Evolutionary conservation across 1,284 basidiomycete species (phyloP), one percentile per base, ranked within the genome.

Genomic region (Naganishia albida): DNA sequence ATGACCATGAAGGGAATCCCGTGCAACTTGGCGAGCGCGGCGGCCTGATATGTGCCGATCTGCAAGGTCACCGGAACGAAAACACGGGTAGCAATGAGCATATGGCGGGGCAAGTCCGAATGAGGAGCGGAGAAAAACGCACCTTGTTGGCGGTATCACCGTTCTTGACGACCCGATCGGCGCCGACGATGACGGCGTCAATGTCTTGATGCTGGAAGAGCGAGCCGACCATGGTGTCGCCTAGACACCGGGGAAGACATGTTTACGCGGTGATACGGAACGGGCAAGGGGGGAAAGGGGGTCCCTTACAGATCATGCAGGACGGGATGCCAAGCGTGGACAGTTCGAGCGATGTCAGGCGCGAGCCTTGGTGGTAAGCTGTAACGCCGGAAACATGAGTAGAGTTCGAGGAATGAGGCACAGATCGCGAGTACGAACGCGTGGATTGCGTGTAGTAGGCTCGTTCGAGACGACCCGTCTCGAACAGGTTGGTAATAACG

Each of bases 131-230:
- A n/a, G n/a, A 7, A 12, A 16, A 70, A 65, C 77, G 44, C 62
- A 87, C 89, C 82, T 95, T 95, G 83, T 95, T 95, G 23, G 92
- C 92, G 0, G 93, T 94, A 78, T 95, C 93, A 2, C 93, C 93
- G 72, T 96, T 95, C 72, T 81, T 83, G 3, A 91, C 90, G 70
- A 96, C 87, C 63, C 92, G 83, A 77, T 92, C 89, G 4, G 90
- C 90, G 34, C 90, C 91, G 38, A 93, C 90, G 18, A 82, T 88
- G 55, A 95, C 87, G n/a, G 87, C 91, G 73, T 94, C 89, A 56
- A 95, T 89, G 46, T 85, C 80, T 74, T 90, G 82, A 75, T 91
- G 88, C 74, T 93, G 91, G 81, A 96, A 90, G 48, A 94, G 80
- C 0, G 91, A 93, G 16, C 93, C 92, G 34, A 95, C 89, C 88